Evolutionary conservation across 202 grass and related monocot genomes (phyloP).

Genomic region (Carex arenaria): DNA sequence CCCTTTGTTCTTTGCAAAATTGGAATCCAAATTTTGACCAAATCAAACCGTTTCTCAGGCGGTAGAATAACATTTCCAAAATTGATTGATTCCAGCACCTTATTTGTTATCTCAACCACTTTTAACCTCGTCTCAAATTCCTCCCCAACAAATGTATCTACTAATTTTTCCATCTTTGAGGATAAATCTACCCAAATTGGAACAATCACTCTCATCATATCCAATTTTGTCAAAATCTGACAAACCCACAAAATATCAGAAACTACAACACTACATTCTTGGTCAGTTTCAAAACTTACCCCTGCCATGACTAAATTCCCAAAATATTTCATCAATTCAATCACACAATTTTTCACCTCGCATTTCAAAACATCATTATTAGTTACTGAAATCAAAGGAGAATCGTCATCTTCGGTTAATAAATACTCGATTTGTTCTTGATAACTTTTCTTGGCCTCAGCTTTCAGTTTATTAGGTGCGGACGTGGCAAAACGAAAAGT

Average conservation of each 20-base stretch:
- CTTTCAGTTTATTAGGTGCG: conserved; percentile 22
- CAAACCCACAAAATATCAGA: conserved; percentile 72
- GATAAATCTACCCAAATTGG: conserved; percentile 55
- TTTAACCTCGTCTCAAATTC: conserved; percentile 38
- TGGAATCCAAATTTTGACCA: conserved; percentile 64
- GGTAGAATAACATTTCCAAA: conserved; percentile 62
- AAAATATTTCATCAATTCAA: conserved; percentile 17
- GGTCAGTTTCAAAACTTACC: neutral
- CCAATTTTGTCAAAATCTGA: conserved; percentile 68
- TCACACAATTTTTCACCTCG: conserved; percentile 52
- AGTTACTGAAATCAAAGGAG: conserved; percentile 37
- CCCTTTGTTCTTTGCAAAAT: conserved; percentile 39
- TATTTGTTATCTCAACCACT: conserved; percentile 64
- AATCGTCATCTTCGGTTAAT: conserved; percentile 94
- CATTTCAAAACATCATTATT: conserved; percentile 38
- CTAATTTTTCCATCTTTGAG: conserved; percentile 23
- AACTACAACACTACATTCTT: conserved; percentile 33
- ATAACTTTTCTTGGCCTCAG: conserved; percentile 61
- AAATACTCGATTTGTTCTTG: conserved; percentile 94
- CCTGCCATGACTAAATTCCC: neutral
- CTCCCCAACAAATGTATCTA: conserved; percentile 5
- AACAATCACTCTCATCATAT: conserved; percentile 79
- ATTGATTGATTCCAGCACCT: conserved; percentile 58
- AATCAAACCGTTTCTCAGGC: conserved; percentile 30
- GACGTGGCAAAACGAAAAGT: conserved; percentile 60